Percentiles rank a stretch among this genome's conserved stretches.
phyloP scores from a whole-genome alignment of 2,329 filamentous ascomycete genomes.

The Xylaria sp. region DNA sequence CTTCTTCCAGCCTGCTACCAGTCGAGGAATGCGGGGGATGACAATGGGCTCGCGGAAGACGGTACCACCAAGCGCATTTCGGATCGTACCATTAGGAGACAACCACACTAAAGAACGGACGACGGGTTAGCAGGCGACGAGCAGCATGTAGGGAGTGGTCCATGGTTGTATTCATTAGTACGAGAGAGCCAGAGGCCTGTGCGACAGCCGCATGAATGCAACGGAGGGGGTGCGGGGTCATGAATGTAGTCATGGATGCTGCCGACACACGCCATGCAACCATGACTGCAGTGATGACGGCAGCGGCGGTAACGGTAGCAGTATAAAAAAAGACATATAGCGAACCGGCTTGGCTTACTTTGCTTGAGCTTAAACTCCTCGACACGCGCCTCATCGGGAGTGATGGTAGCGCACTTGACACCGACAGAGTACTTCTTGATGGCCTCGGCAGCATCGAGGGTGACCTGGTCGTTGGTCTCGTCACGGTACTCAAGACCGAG shows the following conservation, averaged over 20 bases:
- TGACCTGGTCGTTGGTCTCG: slow-evolving; percentile 96
- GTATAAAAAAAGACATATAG: neutral
- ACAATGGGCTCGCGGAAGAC: slow-evolving; percentile 99
- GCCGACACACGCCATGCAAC: slow-evolving; percentile 39
- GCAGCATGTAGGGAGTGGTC: slow-evolving; percentile 10
- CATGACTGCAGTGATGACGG: slow-evolving; percentile 33
- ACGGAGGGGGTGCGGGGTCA: slow-evolving; percentile 25
- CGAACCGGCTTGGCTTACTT: slow-evolving; percentile 66
- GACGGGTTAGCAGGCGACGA: slow-evolving; percentile 30
- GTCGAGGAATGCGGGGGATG: slow-evolving; percentile 89
- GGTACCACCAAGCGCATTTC: slow-evolving; percentile 83
- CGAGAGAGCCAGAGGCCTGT: slow-evolving; percentile 10
- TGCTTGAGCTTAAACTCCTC: slow-evolving; percentile 99
- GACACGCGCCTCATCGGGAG: slow-evolving; percentile 94
- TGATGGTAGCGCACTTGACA: slow-evolving; percentile 99
- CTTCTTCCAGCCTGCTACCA: slow-evolving; percentile 98
- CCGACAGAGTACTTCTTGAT: slow-evolving; percentile 99
- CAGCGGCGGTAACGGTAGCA: neutral
- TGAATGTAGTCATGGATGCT: slow-evolving; percentile 11
- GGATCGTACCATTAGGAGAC: slow-evolving; percentile 92
- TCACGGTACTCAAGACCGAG: slow-evolving; percentile 90
- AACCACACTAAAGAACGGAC: slow-evolving; percentile 80
- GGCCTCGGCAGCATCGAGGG: slow-evolving; percentile 91
- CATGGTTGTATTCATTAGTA: neutral
- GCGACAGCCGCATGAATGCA: slow-evolving; percentile 22